A percentile compares a stretch with the other conserved stretches of the same genome.
Conservation (phyloP, 2,329 filamentous ascomycete genomes). For the Colletotrichum echinochloae region DNA sequence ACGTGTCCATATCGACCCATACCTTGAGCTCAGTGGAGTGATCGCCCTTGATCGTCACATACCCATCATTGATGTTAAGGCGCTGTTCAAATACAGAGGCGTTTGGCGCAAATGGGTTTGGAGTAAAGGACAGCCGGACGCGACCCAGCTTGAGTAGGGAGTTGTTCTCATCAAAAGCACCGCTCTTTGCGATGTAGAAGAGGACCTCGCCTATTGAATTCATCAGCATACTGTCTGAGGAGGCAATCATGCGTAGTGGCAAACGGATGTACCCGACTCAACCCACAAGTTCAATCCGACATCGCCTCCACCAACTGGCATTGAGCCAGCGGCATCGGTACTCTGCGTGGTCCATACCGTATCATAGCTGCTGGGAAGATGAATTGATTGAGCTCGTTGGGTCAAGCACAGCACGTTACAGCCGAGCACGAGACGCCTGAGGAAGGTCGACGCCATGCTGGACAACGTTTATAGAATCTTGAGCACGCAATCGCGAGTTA, state of each 20-base stretch:
- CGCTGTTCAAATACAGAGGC: background rate
- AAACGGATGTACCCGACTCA: background rate
- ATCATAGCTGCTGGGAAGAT: background rate
- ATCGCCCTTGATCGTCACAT: background rate
- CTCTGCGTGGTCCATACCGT: background rate
- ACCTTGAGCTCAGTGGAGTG: background rate
- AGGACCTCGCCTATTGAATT: background rate
- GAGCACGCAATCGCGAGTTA: background rate
- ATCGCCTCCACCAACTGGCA: background rate
- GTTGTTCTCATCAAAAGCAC: background rate
- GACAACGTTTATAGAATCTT: background rate
- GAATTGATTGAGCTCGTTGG: background rate
- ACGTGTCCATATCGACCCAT: background rate
- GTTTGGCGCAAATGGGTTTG: background rate
- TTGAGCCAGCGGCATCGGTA: background rate
- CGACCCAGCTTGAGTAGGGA: background rate
- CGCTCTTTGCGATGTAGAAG: background rate
- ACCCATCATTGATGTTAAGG: background rate
- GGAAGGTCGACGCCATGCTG: background rate
- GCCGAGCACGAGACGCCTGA: background rate
- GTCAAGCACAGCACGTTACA: background rate
- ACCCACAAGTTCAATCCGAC: background rate
- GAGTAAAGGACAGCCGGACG: background rate
- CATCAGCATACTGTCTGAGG: background rate
- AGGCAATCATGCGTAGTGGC: background rate